Evolutionary conservation across 2,329 filamentous ascomycete genomes (phyloP).

Genomic region (Rutstroemia sp.): DNA sequence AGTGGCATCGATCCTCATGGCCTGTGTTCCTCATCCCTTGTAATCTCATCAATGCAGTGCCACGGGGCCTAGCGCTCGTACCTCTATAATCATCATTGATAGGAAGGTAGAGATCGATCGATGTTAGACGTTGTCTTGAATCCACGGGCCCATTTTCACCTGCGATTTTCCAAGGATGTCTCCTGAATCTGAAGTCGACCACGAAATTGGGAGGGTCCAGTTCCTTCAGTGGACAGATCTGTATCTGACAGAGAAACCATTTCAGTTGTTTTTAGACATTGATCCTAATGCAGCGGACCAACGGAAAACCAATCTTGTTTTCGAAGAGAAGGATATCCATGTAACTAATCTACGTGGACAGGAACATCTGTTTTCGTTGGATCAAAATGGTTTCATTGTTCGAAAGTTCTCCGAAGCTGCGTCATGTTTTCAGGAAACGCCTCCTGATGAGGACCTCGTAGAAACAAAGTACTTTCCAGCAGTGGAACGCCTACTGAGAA

Average conservation of each 20-base stretch:
- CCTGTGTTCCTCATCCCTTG: no score
- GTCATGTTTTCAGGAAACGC: background rate
- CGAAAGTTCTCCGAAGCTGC: background rate
- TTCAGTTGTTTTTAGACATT: no score
- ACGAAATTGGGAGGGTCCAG: background rate
- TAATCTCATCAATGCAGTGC: no score
- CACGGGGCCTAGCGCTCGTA: no score
- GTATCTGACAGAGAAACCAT: no score
- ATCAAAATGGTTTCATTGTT: conserved; percentile 1
- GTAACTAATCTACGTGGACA: background rate
- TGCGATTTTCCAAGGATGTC: background rate
- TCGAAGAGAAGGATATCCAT: background rate
- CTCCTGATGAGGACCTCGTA: no score
- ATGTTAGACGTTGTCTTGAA: background rate
- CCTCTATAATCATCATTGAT: background rate
- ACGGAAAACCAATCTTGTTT: no score
- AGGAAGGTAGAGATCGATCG: background rate
- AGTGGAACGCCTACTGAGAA: no score
- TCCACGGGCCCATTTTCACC: background rate
- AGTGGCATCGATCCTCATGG: no score
- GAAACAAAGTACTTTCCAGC: no score
- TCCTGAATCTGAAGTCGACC: background rate
- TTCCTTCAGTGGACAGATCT: conserved; percentile 7
- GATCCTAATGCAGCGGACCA: no score
- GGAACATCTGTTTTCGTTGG: background rate